These are phyloP conservation scores for Chlamydomonas schloesseri DNA, from an alignment of 139 green algal genomes.

Conservation along the genomic window DNA sequence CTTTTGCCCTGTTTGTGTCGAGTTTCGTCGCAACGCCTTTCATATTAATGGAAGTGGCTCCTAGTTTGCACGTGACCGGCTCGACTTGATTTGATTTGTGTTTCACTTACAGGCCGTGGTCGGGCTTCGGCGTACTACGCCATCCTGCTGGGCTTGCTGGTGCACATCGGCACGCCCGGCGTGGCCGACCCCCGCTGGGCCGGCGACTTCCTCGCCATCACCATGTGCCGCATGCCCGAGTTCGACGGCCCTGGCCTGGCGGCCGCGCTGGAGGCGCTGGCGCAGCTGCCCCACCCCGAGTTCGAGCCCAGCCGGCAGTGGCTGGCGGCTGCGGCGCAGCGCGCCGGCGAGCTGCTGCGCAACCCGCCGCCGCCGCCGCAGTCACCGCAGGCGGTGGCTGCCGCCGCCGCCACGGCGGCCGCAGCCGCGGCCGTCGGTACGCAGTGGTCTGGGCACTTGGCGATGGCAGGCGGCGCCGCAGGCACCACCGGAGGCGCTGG, in stretches of 20 bases:
- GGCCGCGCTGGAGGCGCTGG: conserved; percentile 12
- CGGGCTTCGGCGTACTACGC: conserved; percentile 32
- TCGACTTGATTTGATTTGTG: too few species aligned
- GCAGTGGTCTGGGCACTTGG: background rate
- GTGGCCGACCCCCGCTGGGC: conserved; percentile 37
- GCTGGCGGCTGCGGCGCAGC: conserved; percentile 4
- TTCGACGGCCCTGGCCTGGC: conserved; percentile 33
- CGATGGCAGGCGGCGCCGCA: background rate
- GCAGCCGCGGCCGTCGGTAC: background rate
- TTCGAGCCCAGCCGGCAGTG: conserved; percentile 33
- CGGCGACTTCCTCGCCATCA: conserved; percentile 42
- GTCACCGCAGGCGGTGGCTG: background rate
- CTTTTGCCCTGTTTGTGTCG: too few species aligned
- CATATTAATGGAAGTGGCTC: too few species aligned
- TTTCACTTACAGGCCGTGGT: too few species aligned
- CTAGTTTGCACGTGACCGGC: too few species aligned
- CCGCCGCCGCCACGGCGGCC: background rate
- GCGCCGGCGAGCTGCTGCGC: conserved; percentile 15
- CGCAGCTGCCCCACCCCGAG: conserved; percentile 36
- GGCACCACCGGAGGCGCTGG: too few species aligned
- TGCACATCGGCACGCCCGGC: conserved; percentile 21
- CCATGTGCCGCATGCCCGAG: conserved; percentile 25
- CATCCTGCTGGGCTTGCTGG: conserved; percentile 15
- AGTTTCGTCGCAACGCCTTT: too few species aligned
- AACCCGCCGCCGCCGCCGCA: background rate